Evolutionary conservation across 768 basidiomycete genomes (phyloP), one percentile per base, ranked within the genome.

Genomic region (Calocera viscosa): DNA sequence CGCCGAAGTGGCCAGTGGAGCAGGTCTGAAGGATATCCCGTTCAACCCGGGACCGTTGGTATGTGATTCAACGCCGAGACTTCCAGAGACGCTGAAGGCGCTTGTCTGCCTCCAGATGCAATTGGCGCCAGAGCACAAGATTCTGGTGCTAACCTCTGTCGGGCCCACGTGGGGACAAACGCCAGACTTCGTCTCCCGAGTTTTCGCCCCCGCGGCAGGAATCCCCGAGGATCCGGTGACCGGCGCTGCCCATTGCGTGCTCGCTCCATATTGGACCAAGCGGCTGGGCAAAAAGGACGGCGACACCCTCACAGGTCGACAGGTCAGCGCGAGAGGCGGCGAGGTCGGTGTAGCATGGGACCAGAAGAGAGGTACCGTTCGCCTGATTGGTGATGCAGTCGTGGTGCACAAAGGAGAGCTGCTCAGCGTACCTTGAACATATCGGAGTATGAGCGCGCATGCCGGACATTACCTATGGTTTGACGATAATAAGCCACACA

Each of bases 191-290:
- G 69, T 71, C 30, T 75, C 75, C n/a, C 72, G 76, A 11, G 72
- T 75, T 19, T 77, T 77, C 49, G 72, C 53, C 1, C 69, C 74
- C 0, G 49, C 64, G 2, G 35, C 64, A 2, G 76, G 72, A 0
- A 26, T 73, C 2, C 26, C 38, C 3, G 76, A 77, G 33, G 76
- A 77, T 64, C 75, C 76, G 14, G 76, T 76, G 30, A 73, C 72
- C 33, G 76, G 76, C 1, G 73, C 73, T 1, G 75, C 75, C 1
- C 75, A 76, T 64, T 69, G 71, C 11, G 35, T 73, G 1, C 64
- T 75, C n/a, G 70, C 71, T 17, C 72, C 73, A 1, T 77, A 75
- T 68, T 77, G 75, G 71, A 67, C 65, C 34, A 40, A 49, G 41
- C 17, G 33, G 24, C 32, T 64, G 38, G 68, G 53, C 11, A 64